These are phyloP conservation scores for Dryadomyces quercus-mongolicae DNA, from an alignment of 2,329 filamentous ascomycete species.

Conservation along the genomic window DNA sequence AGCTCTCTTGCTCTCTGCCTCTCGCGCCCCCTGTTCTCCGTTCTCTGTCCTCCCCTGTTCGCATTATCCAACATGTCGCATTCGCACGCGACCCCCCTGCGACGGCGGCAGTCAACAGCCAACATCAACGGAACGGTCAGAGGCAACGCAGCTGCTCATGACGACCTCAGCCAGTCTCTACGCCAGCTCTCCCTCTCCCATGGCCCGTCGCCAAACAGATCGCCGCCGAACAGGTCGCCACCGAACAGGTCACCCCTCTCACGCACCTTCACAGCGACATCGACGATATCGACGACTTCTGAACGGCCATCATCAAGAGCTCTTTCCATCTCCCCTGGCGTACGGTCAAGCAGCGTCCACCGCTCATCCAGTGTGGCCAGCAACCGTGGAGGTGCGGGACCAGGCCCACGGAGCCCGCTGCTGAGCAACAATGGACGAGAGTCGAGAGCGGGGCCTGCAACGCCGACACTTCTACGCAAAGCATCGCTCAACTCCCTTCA, in stretches of 20 bases:
- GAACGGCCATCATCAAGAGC: not conserved
- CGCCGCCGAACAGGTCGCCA: not conserved
- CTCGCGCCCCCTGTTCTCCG: too few relatives aligned
- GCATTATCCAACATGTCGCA: slow-evolving; percentile 1
- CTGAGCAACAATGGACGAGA: slow-evolving; percentile 21
- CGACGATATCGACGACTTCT: not conserved
- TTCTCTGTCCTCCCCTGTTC: not conserved
- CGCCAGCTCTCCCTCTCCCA: slow-evolving; percentile 13
- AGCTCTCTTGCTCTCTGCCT: too few relatives aligned
- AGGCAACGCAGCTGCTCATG: not conserved
- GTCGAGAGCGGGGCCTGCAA: slow-evolving; percentile 33
- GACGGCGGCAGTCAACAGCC: slow-evolving; percentile 2
- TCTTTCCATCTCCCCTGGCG: not conserved
- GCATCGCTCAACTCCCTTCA: slow-evolving; percentile 45
- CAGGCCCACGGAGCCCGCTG: slow-evolving; percentile 29
- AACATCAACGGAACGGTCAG: not conserved
- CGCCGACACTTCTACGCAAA: slow-evolving; percentile 41
- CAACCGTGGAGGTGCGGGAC: slow-evolving; percentile 15
- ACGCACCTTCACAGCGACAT: not conserved
- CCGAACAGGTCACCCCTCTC: not conserved
- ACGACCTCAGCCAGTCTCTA: slow-evolving; percentile 13
- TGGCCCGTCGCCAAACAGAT: slow-evolving; percentile 4
- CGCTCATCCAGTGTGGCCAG: slow-evolving; percentile 26
- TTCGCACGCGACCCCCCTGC: slow-evolving; percentile 3
- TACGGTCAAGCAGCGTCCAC: slow-evolving; percentile 15